A percentile compares a stretch with the other conserved stretches of the same genome.
Evolutionary conservation across 2,329 filamentous ascomycete species (phyloP).

Genomic region (Ilyonectria robusta): DNA sequence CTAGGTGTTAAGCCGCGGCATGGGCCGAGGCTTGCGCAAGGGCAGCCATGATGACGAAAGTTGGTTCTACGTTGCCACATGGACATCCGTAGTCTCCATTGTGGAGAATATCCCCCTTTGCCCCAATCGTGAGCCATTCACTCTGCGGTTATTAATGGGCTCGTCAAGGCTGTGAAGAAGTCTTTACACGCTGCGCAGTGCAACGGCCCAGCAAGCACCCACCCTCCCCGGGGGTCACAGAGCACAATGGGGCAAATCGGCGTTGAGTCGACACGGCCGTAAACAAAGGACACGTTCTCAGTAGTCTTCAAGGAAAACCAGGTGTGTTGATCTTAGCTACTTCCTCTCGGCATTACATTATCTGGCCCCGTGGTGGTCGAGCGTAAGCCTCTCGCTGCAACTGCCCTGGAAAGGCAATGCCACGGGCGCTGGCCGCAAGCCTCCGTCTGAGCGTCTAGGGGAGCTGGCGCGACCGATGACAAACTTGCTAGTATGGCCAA

Average conservation of each 20-base stretch:
- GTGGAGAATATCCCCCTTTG: background rate
- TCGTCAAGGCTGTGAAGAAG: background rate
- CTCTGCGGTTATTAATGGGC: background rate
- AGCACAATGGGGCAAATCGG: too few relatives aligned
- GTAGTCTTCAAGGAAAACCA: background rate
- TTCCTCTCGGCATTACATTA: background rate
- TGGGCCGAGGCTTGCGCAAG: background rate
- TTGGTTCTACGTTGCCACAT: background rate
- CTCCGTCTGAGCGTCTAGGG: background rate
- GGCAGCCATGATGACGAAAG: background rate
- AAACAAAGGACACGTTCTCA: background rate
- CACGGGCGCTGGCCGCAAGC: background rate
- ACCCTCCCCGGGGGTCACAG: too few relatives aligned
- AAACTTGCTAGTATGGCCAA: conserved; percentile 3
- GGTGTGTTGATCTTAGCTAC: background rate
- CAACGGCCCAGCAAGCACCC: too few relatives aligned
- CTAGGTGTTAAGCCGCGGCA: background rate
- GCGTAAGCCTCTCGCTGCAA: background rate
- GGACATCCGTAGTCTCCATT: background rate
- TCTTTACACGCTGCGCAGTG: background rate
- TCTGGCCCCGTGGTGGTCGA: background rate
- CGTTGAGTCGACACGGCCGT: background rate
- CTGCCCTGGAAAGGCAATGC: background rate
- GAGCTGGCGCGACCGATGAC: background rate
- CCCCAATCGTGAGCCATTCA: background rate